Evolutionary conservation across 2,329 filamentous ascomycete genomes (phyloP), one percentile per base, ranked within the genome.

Genomic region (Aphanoascus verrucosus): DNA sequence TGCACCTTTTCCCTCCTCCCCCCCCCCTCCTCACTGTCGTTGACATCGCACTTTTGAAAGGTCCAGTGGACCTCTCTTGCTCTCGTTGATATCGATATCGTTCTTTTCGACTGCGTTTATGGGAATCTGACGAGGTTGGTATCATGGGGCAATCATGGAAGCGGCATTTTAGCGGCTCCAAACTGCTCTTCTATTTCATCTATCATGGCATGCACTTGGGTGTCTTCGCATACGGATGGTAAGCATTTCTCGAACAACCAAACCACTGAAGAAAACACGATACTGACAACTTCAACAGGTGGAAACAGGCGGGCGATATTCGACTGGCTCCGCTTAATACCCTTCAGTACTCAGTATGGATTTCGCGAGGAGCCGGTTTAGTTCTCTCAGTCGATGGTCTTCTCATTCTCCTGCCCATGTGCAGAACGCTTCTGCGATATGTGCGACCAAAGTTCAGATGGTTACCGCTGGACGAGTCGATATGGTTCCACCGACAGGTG

Each of bases 401-500:
- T 65, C 76, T 97, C 59, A 95, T 98, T 63, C 73, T 98, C 28
- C 77, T 98, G 56, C 93, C 93, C 5, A 95, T 98, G 76, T 98
- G 91, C 75, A 80, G 93, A 61, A 97, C 91, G 56, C 74, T 97
- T 32, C 79, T 98, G 66, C 82, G 88, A 67, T 85, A 82, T 65
- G 69, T 97, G 54, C 81, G 93, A 59, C 93, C 93, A 23, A 94
- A 94, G 74, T 72, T 95, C 59, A 81, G 82, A 69, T 95, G 86
- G 74, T 67, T 97, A 11, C 93, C 93, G 4, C 78, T 98, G n/a
- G 93, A 98, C 64, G 93, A 98, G 73, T 94, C 89, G 56, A 79
- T 90, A 60, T 98, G 89, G 89, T 94, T 98, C 70, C 93, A 98
- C 74, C 80, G 91, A 59, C 93, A 98, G 69, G 80, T 94, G 42